Conservation (phyloP, 495 filamentous ascomycete genomes). For the Aspergillus coremiiformis region DNA sequence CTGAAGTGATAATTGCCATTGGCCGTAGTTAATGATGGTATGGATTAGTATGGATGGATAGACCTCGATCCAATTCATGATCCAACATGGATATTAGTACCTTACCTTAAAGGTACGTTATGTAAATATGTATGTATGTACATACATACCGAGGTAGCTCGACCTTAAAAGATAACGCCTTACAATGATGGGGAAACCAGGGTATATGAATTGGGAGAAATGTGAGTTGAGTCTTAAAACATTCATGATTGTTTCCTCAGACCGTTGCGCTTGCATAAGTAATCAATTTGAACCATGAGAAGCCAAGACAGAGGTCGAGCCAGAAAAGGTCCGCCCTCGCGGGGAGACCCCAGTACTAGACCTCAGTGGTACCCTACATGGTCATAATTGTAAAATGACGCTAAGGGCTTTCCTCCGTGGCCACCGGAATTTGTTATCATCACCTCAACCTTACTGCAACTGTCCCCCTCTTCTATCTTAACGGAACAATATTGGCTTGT, state of each 20-base stretch:
- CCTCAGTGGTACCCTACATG: neutral
- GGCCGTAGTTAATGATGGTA: slow-evolving; percentile 3
- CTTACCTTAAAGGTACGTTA: slow-evolving; percentile 14
- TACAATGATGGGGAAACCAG: too few species aligned
- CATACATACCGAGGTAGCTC: too few species aligned
- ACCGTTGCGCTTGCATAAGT: neutral
- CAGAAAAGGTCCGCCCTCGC: slow-evolving; percentile 10
- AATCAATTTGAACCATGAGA: neutral
- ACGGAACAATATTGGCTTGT: neutral
- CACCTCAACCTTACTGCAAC: slow-evolving; percentile 4
- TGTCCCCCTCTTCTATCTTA: neutral
- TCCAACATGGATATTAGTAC: slow-evolving; percentile 6
- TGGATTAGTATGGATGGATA: too few species aligned
- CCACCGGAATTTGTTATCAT: slow-evolving; percentile 10
- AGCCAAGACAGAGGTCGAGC: slow-evolving; percentile 4
- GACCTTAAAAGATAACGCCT: too few species aligned
- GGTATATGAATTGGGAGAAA: neutral
- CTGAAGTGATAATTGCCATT: slow-evolving; percentile 1
- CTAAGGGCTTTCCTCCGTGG: slow-evolving; percentile 8
- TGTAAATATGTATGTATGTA: too few species aligned
- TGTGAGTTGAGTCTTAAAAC: too few species aligned
- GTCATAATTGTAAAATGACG: slow-evolving; percentile 2
- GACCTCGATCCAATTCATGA: too few species aligned
- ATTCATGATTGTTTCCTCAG: too few species aligned
- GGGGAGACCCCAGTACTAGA: slow-evolving; percentile 9